Evolutionary conservation across 2,329 filamentous ascomycete species (phyloP).

Genomic region (Chaetomium olivaceum): DNA sequence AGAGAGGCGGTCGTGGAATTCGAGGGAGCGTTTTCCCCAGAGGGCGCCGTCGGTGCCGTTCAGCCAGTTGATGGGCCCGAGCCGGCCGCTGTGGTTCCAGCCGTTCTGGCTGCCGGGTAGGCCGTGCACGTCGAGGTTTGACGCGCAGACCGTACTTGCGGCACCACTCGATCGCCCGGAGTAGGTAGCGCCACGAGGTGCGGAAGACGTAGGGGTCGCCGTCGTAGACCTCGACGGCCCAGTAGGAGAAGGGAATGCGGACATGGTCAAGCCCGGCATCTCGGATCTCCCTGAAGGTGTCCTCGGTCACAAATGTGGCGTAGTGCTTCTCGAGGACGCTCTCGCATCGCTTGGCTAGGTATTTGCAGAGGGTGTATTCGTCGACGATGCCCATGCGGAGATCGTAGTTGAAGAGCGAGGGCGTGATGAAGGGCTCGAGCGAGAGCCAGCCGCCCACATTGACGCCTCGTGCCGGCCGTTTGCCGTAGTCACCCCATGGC

Average conservation of each 20-base stretch:
- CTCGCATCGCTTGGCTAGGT: slow-evolving; percentile 68
- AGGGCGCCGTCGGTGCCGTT: slow-evolving; percentile 81
- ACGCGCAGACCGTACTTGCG: slow-evolving; percentile 89
- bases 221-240: slow-evolving; percentile 84
- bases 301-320: slow-evolving; percentile 79
- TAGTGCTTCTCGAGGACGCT: slow-evolving; percentile 86
- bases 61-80: slow-evolving; percentile 81
- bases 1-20: slow-evolving; percentile 82
- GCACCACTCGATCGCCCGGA: slow-evolving; percentile 90
- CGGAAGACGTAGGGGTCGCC: slow-evolving; percentile 85
- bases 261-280: slow-evolving; percentile 92
- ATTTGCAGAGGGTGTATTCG: slow-evolving; percentile 76
- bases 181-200: slow-evolving; percentile 88
- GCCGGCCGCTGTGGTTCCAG: slow-evolving; percentile 92
- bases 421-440: slow-evolving; percentile 92
- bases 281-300: slow-evolving; percentile 80
- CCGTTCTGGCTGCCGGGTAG: slow-evolving; percentile 93
- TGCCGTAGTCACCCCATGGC: slow-evolving; percentile 73
- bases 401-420: slow-evolving; percentile 79
- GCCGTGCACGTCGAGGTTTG: slow-evolving; percentile 93
- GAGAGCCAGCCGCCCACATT: slow-evolving; percentile 94
- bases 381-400: slow-evolving; percentile 70
- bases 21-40: slow-evolving; percentile 79
- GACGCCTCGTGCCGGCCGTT: slow-evolving; percentile 80
- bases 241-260: slow-evolving; percentile 94